These are phyloP conservation scores for Sphaerobolus stellatus DNA, from an alignment of 1,284 basidiomycete species.

Conservation along the genomic window DNA sequence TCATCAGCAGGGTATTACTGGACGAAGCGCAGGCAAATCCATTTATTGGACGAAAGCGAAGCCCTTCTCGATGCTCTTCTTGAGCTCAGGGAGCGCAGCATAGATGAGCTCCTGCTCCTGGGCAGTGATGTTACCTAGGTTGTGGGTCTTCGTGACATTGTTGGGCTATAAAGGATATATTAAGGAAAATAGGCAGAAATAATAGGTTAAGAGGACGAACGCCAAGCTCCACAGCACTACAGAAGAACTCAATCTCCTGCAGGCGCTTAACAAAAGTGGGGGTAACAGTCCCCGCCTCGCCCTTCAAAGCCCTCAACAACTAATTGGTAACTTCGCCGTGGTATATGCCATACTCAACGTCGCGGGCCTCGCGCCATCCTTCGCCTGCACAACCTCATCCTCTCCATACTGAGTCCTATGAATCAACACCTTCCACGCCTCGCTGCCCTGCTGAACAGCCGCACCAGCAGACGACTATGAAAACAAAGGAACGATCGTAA, in stretches of 20 bases:
- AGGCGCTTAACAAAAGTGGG: conserved; percentile 88
- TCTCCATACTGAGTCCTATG: conserved; percentile 96
- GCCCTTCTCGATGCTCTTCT: conserved; percentile 98
- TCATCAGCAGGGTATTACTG: too few relatives aligned
- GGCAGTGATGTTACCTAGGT: conserved; percentile 71
- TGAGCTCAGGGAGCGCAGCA: conserved; percentile 87
- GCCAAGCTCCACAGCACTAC: conserved; percentile 86
- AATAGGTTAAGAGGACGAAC: conserved; percentile 47
- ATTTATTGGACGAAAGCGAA: conserved; percentile 83
- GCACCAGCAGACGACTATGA: conserved; percentile 75
- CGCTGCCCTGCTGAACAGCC: conserved; percentile 52
- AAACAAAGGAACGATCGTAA: conserved; percentile 94
- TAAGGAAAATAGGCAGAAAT: conserved; percentile 13
- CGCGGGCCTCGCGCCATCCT: conserved; percentile 81
- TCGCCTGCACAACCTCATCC: conserved; percentile 91
- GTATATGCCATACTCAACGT: conserved; percentile 92
- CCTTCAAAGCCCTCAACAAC: conserved; percentile 81
- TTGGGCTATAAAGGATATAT: conserved; percentile 64
- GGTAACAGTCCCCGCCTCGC: conserved; percentile 81
- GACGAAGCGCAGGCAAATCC: too few relatives aligned
- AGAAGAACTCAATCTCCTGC: conserved; percentile 88
- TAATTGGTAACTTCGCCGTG: conserved; percentile 85
- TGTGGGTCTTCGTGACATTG: conserved; percentile 89
- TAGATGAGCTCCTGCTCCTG: conserved; percentile 86
- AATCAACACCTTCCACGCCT: conserved; percentile 68